These are phyloP conservation scores for Botrytis medusae DNA, from an alignment of 2,329 filamentous ascomycete species.

Conservation along the genomic window DNA sequence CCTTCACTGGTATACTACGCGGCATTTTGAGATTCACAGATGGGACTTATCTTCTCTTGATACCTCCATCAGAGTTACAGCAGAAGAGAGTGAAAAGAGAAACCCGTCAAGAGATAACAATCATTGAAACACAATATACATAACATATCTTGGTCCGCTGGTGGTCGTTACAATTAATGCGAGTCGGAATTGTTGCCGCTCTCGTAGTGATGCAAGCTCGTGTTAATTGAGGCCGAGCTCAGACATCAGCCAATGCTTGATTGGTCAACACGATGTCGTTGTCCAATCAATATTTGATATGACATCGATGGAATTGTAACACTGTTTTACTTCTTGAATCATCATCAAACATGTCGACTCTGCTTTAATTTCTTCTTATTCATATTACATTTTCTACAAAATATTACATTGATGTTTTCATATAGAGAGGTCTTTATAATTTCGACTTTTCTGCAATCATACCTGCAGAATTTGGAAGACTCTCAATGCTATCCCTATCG, in stretches of 20 bases:
- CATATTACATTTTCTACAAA: neutral
- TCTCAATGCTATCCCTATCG: slow-evolving; percentile 44
- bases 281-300: neutral
- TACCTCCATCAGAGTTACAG: neutral
- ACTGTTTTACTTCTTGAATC: neutral
- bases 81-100: too few species aligned
- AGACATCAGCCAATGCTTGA: neutral
- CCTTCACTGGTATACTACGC: slow-evolving; percentile 42
- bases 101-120: neutral
- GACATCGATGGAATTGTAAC: neutral
- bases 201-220: neutral
- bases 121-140: neutral
- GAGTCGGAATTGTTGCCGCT: slow-evolving; percentile 1
- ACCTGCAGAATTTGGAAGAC: slow-evolving; percentile 45
- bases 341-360: neutral
- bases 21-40: slow-evolving; percentile 24
- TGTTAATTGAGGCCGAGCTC: slow-evolving; percentile 18
- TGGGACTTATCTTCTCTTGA: too few species aligned
- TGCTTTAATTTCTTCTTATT: neutral
- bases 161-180: neutral
- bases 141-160: neutral
- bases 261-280: neutral
- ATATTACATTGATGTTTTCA: neutral
- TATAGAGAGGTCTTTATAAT: slow-evolving; percentile 16
- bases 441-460: slow-evolving; percentile 43